A percentile compares a stretch with the other conserved stretches of the same genome.
Evolutionary conservation across 208 protist species (phyloP).

Genomic region (Acanthamoeba healyi): DNA sequence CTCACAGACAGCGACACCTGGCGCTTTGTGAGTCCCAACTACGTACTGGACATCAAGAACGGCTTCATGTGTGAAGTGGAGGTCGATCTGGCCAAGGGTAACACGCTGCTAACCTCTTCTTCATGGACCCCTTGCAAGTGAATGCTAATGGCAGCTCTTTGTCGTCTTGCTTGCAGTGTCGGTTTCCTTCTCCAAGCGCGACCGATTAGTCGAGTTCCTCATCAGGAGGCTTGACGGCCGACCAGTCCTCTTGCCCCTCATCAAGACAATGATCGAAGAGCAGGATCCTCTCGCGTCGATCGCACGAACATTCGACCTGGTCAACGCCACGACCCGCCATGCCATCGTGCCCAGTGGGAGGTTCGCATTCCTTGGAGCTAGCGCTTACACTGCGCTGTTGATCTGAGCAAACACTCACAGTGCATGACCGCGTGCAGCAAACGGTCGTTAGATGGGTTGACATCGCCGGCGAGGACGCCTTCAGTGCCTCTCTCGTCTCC

Average conservation of each 20-base stretch:
- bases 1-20: background rate
- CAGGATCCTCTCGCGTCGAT: background rate
- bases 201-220: constrained; percentile 38
- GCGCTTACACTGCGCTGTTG: too few species aligned
- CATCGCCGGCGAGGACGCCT: too few species aligned
- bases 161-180: background rate
- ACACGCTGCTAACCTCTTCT: background rate
- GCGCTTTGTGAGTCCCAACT: background rate
- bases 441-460: background rate
- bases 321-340: background rate
- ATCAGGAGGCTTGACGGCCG: background rate
- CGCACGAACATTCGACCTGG: background rate
- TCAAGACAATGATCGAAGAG: constrained; percentile 44
- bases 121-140: too few species aligned
- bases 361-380: too few species aligned
- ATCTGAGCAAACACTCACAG: background rate
- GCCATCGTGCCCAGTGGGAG: background rate
- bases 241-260: background rate
- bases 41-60: background rate
- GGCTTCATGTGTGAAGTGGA: constrained; percentile 25
- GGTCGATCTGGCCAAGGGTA: constrained; percentile 8
- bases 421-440: background rate
- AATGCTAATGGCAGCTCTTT: background rate
- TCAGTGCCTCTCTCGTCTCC: background rate
- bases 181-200: constrained; percentile 19